Conservation (phyloP, 148 eudicot genomes). For the Tetragonia tetragonoides region DNA sequence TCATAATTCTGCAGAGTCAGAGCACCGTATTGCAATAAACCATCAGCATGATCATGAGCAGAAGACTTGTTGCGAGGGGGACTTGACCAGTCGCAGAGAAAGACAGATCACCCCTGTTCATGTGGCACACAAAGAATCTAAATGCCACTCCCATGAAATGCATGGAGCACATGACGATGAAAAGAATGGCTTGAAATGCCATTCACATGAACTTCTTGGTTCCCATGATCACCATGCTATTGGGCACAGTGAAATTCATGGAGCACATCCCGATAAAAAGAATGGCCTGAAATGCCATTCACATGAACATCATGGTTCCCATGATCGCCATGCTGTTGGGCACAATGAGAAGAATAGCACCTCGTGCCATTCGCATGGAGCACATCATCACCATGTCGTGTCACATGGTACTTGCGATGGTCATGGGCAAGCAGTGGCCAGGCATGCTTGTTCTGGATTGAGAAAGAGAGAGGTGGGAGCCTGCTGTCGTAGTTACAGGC, state of each 20-base stretch:
- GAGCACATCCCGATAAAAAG: neutral
- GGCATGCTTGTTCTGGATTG: conserved; percentile 30
- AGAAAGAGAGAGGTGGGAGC: conserved; percentile 43
- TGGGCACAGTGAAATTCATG: neutral
- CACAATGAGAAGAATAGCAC: too few relatives aligned
- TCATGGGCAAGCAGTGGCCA: conserved; percentile 1
- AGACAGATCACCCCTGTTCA: neutral
- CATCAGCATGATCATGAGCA: neutral
- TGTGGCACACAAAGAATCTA: neutral
- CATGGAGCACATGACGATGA: neutral
- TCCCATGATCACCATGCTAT: conserved; percentile 1
- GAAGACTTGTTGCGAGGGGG: neutral
- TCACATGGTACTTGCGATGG: conserved; percentile 14
- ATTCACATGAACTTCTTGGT: conserved; percentile 9
- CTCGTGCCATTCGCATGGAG: too few relatives aligned
- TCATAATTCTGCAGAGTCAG: neutral
- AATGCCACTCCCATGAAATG: too few relatives aligned
- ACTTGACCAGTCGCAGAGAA: neutral
- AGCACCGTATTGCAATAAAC: conserved; percentile 7
- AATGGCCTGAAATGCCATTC: too few relatives aligned
- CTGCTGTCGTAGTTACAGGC: conserved; percentile 58
- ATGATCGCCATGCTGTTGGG: neutral
- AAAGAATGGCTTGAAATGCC: neutral
- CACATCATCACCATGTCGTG: neutral
- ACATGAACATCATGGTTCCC: neutral